Conservation (phyloP, 305 asterid genomes). For the Withania somnifera region DNA sequence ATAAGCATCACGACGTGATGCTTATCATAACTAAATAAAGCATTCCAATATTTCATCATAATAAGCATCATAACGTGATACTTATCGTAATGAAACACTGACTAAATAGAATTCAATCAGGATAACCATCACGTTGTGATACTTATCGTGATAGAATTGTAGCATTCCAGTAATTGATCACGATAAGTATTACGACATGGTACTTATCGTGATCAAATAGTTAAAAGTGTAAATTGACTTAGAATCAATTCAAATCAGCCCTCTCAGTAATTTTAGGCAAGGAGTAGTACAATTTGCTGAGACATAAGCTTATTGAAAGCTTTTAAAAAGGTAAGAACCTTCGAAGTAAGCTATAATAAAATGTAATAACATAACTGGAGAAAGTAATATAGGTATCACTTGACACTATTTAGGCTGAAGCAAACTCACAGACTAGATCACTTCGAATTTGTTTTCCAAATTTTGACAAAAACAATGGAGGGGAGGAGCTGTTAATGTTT, state of each 20-base stretch:
- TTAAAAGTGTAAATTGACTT: neutral
- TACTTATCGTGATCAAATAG: too few relatives aligned
- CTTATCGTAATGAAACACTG: too few relatives aligned
- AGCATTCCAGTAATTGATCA: too few relatives aligned
- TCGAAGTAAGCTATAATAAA: neutral
- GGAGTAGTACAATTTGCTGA: neutral
- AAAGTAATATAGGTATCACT: neutral
- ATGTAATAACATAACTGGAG: neutral
- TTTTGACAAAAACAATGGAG: neutral
- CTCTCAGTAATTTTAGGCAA: neutral
- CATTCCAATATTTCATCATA: too few relatives aligned
- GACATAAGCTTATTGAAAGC: neutral
- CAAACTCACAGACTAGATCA: neutral
- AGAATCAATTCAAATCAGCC: neutral
- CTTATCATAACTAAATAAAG: too few relatives aligned
- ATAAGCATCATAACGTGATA: too few relatives aligned
- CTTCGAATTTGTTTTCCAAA: neutral
- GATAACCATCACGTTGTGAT: too few relatives aligned
- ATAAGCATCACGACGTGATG: too few relatives aligned
- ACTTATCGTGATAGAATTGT: too few relatives aligned
- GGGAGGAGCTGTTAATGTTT: neutral
- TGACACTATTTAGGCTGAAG: neutral
- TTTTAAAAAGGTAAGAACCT: neutral
- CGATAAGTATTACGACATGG: too few relatives aligned
- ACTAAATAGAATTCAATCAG: too few relatives aligned